phyloP scores from a whole-genome alignment of 305 asterid species.

The Rubia balearica region DNA sequence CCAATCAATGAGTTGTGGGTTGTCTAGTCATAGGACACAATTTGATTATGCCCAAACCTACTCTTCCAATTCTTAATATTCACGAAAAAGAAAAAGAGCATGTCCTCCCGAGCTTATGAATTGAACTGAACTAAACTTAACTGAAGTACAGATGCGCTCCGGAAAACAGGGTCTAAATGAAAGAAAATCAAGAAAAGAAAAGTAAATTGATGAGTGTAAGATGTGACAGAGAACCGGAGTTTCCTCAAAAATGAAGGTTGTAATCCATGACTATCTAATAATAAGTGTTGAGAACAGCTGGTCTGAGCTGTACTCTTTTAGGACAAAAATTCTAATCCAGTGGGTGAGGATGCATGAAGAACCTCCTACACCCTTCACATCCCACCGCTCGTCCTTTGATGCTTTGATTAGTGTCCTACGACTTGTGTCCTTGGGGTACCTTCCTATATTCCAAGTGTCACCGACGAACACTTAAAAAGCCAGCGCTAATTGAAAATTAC shows the following conservation, averaged over 20 bases:
- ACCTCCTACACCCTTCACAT: slow-evolving; percentile 5
- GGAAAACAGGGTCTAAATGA: too few relatives aligned
- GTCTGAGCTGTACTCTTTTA: slow-evolving; percentile 10
- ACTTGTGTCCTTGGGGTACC: slow-evolving; percentile 9
- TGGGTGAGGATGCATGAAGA: not conserved
- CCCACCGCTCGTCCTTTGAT: slow-evolving; percentile 3
- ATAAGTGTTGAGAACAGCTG: slow-evolving; percentile 17
- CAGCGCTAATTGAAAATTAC: slow-evolving; percentile 1
- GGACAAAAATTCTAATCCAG: not conserved
- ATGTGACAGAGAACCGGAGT: slow-evolving; percentile 14
- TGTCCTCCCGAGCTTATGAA: too few relatives aligned
- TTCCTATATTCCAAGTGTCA: slow-evolving; percentile 10
- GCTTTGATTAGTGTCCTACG: not conserved
- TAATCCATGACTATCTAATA: slow-evolving; percentile 13
- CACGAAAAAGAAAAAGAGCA: not conserved
- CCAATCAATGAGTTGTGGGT: slow-evolving; percentile 6
- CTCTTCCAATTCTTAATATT: not conserved
- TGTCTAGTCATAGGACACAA: not conserved
- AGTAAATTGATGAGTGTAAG: slow-evolving; percentile 6
- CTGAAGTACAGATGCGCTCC: too few relatives aligned
- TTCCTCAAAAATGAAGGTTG: slow-evolving; percentile 24
- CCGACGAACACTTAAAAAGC: slow-evolving; percentile 15
- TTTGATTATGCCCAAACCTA: not conserved
- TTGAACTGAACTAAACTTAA: too few relatives aligned
- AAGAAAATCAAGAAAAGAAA: too few relatives aligned